Base-by-base conservation (phyloP, 805 yeast genomes). In the Monosporozyma siamensis region DNA sequence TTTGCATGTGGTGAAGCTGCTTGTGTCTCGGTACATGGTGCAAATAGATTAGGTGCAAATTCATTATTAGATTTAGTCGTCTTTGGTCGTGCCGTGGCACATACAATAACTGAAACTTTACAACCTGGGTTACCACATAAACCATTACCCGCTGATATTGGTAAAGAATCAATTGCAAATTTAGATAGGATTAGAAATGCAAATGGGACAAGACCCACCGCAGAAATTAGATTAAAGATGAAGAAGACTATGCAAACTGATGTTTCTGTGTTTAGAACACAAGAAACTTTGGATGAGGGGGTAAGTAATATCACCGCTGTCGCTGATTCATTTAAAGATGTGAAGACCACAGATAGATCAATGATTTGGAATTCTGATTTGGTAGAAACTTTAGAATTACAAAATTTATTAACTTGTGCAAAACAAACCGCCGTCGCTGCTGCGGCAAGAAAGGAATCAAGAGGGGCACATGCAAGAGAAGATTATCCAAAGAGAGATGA, bases 401-500 rank as follows among this genome's bases (percentile, higher is more conserved):
- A 89, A 69, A 90, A 90, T 80, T 76, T 90, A 74, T 75, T 90
- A 65, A 89, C 97, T 40, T 87, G 97, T 74, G 97, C 97, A 48
- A 79, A 82, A 50, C 98, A 92, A 74, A 89, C 97, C 41, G 97
- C 97, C 26, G 71, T 70, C 52, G 77, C 95, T 49, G 98, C 98
- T 41, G 88, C 92, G 49, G 94, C 87, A 44, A 86, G 98, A 75
- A 81, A 74, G 60, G 98, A 90, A 72, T 88, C 97, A 30, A 86
- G 98, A 74, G 98, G 98, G 72, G 97, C 98, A 39, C 98, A 90
- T 63, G 97, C 98, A 46, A 83, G 97, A 74, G 98, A 90, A 69
- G 98, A 90, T 67, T 89, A 68, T 72, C 97, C 95, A 59, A 80
- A 78, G 49, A 87, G 98, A 78, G 95, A 90, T 63, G 98, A 90